These are phyloP conservation scores for Gaultheria prostrata DNA, from an alignment of 148 eudicot species.

Conservation along the genomic window DNA sequence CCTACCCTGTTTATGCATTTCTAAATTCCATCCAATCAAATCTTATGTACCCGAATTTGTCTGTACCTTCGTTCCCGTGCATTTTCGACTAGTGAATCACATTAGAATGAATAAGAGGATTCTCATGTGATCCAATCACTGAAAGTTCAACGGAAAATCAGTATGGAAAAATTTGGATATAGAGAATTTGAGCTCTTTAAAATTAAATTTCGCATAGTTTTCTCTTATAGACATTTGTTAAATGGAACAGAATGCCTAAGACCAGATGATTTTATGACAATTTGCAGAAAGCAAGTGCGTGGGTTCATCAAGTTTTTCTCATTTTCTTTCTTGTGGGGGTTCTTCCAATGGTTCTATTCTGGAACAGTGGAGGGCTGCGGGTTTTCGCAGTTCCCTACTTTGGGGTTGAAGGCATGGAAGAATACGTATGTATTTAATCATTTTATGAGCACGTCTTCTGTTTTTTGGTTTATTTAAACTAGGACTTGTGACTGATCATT, in stretches of 20 bases:
- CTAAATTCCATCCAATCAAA: not conserved
- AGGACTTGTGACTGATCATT: not conserved
- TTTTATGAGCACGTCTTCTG: not conserved
- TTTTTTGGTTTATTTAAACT: not conserved
- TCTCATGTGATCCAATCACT: not conserved
- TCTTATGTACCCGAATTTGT: not conserved
- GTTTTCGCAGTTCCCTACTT: constrained; percentile 65
- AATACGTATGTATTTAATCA: constrained; percentile 28
- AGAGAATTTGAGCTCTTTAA: not conserved
- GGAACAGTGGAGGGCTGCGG: constrained; percentile 49
- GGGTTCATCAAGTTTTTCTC: constrained; percentile 54
- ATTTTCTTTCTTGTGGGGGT: constrained; percentile 65
- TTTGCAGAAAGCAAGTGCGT: constrained; percentile 58
- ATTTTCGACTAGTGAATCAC: not conserved
- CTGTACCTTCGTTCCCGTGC: not conserved
- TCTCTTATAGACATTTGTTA: not conserved
- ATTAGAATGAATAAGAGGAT: not conserved
- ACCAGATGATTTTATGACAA: not conserved
- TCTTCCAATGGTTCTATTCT: constrained; percentile 72
- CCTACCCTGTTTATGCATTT: not conserved
- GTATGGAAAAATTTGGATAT: not conserved
- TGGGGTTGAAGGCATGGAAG: constrained; percentile 63
- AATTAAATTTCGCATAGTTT: not conserved
- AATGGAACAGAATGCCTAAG: not conserved
- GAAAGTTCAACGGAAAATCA: not conserved